Evolutionary conservation across 768 basidiomycete genomes (phyloP).

Genomic region (Phaffia tasmanica): DNA sequence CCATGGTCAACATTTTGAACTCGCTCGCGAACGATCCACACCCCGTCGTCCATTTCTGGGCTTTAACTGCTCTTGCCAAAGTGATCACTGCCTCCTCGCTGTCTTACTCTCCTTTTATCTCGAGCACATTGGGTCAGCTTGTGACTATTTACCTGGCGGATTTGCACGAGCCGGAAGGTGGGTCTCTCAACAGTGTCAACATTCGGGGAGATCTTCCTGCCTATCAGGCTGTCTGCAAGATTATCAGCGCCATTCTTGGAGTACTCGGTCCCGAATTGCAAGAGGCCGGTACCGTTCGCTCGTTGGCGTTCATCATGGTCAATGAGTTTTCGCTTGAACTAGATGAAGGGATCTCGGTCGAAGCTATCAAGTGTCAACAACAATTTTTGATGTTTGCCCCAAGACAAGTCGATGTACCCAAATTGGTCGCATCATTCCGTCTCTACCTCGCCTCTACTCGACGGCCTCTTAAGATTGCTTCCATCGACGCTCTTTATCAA

Average conservation of each 20-base stretch:
- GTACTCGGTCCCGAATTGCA: conserved; percentile 92
- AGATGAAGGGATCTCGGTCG: conserved; percentile 77
- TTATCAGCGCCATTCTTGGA: conserved; percentile 84
- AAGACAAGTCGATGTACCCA: conserved; percentile 66
- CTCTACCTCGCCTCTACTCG: conserved; percentile 66
- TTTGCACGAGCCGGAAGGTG: conserved; percentile 86
- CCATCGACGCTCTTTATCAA: conserved; percentile 91
- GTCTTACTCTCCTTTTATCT: conserved; percentile 78
- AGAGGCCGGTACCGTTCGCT: conserved; percentile 68
- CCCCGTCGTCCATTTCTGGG: conserved; percentile 90
- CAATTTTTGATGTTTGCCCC: conserved; percentile 95
- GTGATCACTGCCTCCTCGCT: conserved; percentile 88
- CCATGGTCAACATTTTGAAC: conserved; percentile 87
- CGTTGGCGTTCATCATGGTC: conserved; percentile 70
- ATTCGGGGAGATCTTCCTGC: conserved; percentile 80
- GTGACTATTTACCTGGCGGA: conserved; percentile 81
- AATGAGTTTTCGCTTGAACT: conserved; percentile 72
- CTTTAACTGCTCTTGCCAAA: conserved; percentile 66
- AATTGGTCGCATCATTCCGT: conserved; percentile 65
- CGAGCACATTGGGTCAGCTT: conserved; percentile 77
- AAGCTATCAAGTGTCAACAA: conserved; percentile 91
- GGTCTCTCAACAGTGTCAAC: conserved; percentile 68
- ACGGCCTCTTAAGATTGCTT: conserved; percentile 77
- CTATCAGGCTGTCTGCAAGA: conserved; percentile 80
- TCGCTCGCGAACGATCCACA: conserved; percentile 92